phyloP scores from a whole-genome alignment of 345 rosid species.

The Salix caprea region DNA sequence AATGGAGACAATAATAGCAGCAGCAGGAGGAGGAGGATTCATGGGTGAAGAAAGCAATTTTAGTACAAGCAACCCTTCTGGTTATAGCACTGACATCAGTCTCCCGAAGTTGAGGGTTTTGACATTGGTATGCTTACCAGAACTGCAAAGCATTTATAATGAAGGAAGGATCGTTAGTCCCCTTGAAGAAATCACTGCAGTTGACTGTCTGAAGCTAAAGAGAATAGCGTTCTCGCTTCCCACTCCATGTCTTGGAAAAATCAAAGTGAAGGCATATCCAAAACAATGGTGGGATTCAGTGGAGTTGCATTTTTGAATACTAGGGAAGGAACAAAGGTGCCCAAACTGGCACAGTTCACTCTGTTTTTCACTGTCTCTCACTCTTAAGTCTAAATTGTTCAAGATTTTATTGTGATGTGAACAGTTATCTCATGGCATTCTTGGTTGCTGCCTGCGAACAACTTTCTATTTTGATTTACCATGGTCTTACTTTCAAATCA shows the following conservation, averaged over 20 bases:
- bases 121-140: not conserved
- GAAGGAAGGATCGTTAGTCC: not conserved
- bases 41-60: not conserved
- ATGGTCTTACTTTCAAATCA: not conserved
- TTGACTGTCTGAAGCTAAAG: constrained; percentile 7
- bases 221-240: constrained; percentile 13
- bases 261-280: not conserved
- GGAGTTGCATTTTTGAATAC: constrained; percentile 15
- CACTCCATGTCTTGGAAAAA: not conserved
- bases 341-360: not conserved
- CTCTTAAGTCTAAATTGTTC: not conserved
- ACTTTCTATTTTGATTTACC: too few relatives aligned
- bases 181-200: not conserved
- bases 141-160: constrained; percentile 12
- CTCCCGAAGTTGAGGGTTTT: constrained; percentile 1
- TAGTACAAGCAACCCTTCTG: too few relatives aligned
- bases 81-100: not conserved
- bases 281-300: constrained; percentile 10
- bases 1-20: not conserved
- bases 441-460: too few relatives aligned
- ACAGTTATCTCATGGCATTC: too few relatives aligned
- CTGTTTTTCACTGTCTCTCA: too few relatives aligned
- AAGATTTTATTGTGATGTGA: too few relatives aligned
- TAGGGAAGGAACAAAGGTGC: too few relatives aligned
- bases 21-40: constrained; percentile 15